Conservation (phyloP, 2,329 filamentous ascomycete genomes). For the Pseudocercospora ulei region DNA sequence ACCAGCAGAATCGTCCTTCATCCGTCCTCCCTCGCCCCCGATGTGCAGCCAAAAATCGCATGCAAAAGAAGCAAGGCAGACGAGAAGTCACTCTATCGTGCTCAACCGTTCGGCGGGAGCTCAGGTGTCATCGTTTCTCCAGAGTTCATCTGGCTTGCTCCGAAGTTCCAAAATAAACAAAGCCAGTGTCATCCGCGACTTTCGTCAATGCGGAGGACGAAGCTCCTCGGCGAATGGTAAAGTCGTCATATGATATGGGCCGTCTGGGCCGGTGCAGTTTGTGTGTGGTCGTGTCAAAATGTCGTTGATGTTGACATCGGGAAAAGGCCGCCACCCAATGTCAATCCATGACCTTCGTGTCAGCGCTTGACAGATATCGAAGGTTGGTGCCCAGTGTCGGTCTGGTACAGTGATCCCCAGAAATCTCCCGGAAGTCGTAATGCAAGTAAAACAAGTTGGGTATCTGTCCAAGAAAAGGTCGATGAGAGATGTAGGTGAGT, state of each 20-base stretch:
- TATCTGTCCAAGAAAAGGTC: slow-evolving; percentile 16
- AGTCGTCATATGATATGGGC: slow-evolving; percentile 12
- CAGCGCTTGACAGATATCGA: slow-evolving; percentile 32
- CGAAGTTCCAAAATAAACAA: slow-evolving; percentile 11
- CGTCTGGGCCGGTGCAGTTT: slow-evolving; percentile 6
- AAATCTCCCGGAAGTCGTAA: slow-evolving; percentile 9
- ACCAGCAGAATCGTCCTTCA: slow-evolving; percentile 14
- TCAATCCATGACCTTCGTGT: slow-evolving; percentile 29
- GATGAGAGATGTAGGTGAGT: slow-evolving; percentile 14
- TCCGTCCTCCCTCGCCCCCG: too few species aligned
- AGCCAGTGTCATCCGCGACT: slow-evolving; percentile 10
- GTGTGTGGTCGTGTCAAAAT: slow-evolving; percentile 1
- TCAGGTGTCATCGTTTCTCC: slow-evolving; percentile 31
- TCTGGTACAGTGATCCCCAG: slow-evolving; percentile 17
- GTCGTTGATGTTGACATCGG: slow-evolving; percentile 11
- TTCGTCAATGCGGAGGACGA: slow-evolving; percentile 17
- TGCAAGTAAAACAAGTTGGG: slow-evolving; percentile 16
- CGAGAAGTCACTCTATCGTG: slow-evolving; percentile 27
- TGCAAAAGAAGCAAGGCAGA: slow-evolving; percentile 15
- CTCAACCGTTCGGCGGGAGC: slow-evolving; percentile 26
- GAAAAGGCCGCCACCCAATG: slow-evolving; percentile 20
- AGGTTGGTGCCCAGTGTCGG: slow-evolving; percentile 32
- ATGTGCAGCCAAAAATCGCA: slow-evolving; percentile 11
- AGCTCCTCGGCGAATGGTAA: slow-evolving; percentile 4
- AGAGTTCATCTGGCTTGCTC: slow-evolving; percentile 16